Percentiles rank a stretch among this genome's conserved stretches.
phyloP scores from a whole-genome alignment of 176 grass and related monocot genomes.

The Metroxylon sagu region DNA sequence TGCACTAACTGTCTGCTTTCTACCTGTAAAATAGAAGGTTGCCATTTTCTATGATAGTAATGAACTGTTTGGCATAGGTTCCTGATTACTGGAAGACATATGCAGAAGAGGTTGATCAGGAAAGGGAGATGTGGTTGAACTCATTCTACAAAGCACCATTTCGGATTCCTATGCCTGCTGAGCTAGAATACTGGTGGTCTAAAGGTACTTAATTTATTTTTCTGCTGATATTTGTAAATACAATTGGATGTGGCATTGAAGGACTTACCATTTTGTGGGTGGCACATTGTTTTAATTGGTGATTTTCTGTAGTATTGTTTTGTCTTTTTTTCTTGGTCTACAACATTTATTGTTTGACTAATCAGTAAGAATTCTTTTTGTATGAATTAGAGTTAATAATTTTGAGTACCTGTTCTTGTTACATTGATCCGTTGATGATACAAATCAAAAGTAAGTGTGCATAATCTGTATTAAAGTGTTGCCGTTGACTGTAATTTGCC shows the following conservation, averaged over 20 bases:
- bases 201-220: slow-evolving; percentile 18
- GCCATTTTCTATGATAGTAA: not conserved
- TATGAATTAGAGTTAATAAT: not conserved
- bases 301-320: too few relatives aligned
- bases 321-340: too few relatives aligned
- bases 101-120: slow-evolving; percentile 30
- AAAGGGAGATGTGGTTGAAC: slow-evolving; percentile 31
- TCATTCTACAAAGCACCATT: slow-evolving; percentile 38
- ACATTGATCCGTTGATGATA: not conserved
- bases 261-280: too few relatives aligned
- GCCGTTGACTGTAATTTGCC: too few relatives aligned
- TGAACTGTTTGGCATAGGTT: not conserved
- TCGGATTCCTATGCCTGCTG: slow-evolving; percentile 33
- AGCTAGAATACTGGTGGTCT: slow-evolving; percentile 36
- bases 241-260: too few relatives aligned
- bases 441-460: too few relatives aligned
- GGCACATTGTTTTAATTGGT: too few relatives aligned
- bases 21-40: not conserved
- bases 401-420: not conserved
- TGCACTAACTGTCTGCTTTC: not conserved
- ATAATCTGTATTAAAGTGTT: too few relatives aligned
- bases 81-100: slow-evolving; percentile 29
- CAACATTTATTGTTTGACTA: too few relatives aligned
- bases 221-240: not conserved
- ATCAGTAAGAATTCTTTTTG: not conserved